Evolutionary conservation across 1,139 yeast genomes (phyloP).

Genomic region (Dujonia santamariae): DNA sequence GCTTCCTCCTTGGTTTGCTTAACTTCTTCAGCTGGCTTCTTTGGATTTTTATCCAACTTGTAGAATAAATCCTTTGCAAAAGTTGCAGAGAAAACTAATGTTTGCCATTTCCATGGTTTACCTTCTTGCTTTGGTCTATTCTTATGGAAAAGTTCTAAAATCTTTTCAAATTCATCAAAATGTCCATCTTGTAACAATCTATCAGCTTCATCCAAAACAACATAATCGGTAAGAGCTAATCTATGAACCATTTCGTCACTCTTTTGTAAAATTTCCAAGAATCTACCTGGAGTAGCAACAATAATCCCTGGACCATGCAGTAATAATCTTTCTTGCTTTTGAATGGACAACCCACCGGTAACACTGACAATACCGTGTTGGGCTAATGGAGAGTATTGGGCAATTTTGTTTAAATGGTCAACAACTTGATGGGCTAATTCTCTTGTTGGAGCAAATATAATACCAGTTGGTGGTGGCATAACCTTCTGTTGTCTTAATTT

Average conservation of each 20-base stretch:
- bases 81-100: constrained; percentile 92
- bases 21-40: constrained; percentile 24
- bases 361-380: constrained; percentile 65
- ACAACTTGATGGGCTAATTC: constrained; percentile 95
- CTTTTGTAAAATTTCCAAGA: constrained; percentile 74
- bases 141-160: constrained; percentile 57
- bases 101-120: constrained; percentile 66
- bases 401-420: constrained; percentile 64
- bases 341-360: constrained; percentile 94
- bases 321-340: constrained; percentile 82
- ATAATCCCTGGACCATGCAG: constrained; percentile 74
- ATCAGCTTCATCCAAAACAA: constrained; percentile 97
- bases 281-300: constrained; percentile 96
- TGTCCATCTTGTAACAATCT: constrained; percentile 93
- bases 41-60: constrained; percentile 52
- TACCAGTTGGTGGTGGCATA: constrained; percentile 57
- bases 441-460: constrained; percentile 92
- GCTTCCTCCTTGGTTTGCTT: constrained; percentile 35
- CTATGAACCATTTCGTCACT: constrained; percentile 51
- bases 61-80: constrained; percentile 81
- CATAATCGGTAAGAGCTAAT: constrained; percentile 60
- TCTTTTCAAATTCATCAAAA: constrained; percentile 86
- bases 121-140: constrained; percentile 25
- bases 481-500: constrained; percentile 21
- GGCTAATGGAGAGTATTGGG: constrained; percentile 58